Evolutionary conservation across 495 filamentous ascomycete genomes (phyloP).

Genomic region (Penicillium maclennaniae): DNA sequence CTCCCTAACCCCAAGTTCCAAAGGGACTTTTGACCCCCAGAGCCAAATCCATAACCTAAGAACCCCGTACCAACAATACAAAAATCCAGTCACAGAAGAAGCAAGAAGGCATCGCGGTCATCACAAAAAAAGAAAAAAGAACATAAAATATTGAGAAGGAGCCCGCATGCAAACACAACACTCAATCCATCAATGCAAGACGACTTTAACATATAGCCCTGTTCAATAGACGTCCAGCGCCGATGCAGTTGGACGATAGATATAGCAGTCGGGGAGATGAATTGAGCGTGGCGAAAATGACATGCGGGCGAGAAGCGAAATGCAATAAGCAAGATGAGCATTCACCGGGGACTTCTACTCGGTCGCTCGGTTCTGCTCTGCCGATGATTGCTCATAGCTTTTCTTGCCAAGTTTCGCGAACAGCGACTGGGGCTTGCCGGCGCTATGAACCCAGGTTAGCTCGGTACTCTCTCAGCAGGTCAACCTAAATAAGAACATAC

Average conservation of each 20-base stretch:
- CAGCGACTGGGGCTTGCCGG: conserved; percentile 47
- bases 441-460: conserved; percentile 18
- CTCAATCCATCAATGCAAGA: conserved; percentile 8
- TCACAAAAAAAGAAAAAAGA: conserved; percentile 19
- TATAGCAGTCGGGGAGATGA: not conserved
- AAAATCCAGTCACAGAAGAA: conserved; percentile 23
- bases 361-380: conserved; percentile 15
- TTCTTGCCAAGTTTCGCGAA: conserved; percentile 51
- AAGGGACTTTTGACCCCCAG: conserved; percentile 13
- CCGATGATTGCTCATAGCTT: conserved; percentile 43
- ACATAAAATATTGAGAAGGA: conserved; percentile 2
- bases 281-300: not conserved
- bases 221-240: conserved; percentile 1
- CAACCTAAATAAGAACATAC: conserved; percentile 22
- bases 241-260: not conserved
- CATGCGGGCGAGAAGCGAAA: not conserved
- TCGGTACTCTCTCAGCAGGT: not conserved
- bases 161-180: not conserved
- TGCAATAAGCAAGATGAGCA: not conserved
- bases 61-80: conserved; percentile 10
- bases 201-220: not conserved
- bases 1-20: conserved; percentile 8
- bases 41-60: conserved; percentile 2
- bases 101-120: conserved; percentile 26
- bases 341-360: conserved; percentile 11